Evolutionary conservation across 2,329 filamentous ascomycete species (phyloP), one percentile per base, ranked within the genome.

Genomic region (Diaporthe destruens): DNA sequence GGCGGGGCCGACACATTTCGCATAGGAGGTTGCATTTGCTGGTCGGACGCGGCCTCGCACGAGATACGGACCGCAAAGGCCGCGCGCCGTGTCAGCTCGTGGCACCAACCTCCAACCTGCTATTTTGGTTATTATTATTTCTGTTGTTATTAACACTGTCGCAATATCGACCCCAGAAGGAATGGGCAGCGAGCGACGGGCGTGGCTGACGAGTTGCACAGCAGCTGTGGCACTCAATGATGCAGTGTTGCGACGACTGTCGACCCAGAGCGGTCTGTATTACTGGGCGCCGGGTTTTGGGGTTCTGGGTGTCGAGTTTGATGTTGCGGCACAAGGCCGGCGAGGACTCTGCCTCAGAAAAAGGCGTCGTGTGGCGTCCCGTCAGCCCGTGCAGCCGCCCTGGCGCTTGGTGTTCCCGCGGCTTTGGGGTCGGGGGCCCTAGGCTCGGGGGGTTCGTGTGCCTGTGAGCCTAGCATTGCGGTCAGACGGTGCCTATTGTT

Each of bases 221-320:
- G 32, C 61, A 51, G 29, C 44, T 23, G 44, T 65, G 29, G 42
- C 59, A 23, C 42, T 23, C 25, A 36, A n/a, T 66, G 61, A 53
- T 53, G 61, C 47, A 39, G 18, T 29, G 57, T 32, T 47, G 59
- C 44, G 59, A 65, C 44, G 61, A 36, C 39, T 1, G 25, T 11
- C 54, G 20, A 23, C n/a, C n/a, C 7, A n/a, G 3, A 32, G 61
- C 61, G 61, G 61, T 66, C 47, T 66, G 61, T 29, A 66, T 34
- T 66, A 66, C 61, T 66, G 47, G 61, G 61, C 47, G 47, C 61
- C 61, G 61, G 61, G 61, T 36, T 25, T 51, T 49, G 11, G 11
- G 61, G 61, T 66, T 66, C 25, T 34, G 20, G 44, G 61, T 53
- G 53, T 66, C 20, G 61, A 66, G 61, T 65, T 44, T 65, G 61